A percentile compares a stretch with the other conserved stretches of the same genome.
Evolutionary conservation across 2,329 filamentous ascomycete genomes (phyloP).

Genomic region (Pyrenochaeta sp.): DNA sequence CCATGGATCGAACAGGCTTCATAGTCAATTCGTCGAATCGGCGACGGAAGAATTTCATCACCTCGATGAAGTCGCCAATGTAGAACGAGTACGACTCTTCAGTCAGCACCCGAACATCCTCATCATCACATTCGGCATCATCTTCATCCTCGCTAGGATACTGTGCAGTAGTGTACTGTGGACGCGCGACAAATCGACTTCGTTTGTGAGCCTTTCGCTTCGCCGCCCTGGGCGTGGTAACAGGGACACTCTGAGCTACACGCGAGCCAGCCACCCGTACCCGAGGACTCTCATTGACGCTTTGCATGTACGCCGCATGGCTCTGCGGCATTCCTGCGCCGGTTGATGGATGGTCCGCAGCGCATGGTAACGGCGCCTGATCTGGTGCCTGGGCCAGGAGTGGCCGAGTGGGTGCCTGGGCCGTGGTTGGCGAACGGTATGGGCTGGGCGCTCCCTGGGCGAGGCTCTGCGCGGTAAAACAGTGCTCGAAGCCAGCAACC

Average conservation of each 20-base stretch:
- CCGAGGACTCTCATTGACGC: not conserved
- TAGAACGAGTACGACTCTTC: conserved; percentile 27
- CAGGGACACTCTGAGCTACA: not conserved
- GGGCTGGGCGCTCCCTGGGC: not conserved
- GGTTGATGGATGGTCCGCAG: conserved; percentile 13
- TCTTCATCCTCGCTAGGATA: conserved; percentile 9
- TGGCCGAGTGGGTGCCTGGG: not conserved
- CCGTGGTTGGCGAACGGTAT: not conserved
- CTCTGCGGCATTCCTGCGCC: not conserved
- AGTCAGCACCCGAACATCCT: conserved; percentile 12
- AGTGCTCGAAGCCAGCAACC: conserved; percentile 35
- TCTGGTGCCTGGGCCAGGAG: conserved; percentile 5
- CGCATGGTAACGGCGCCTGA: conserved; percentile 9
- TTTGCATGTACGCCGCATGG: not conserved
- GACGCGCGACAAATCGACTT: conserved; percentile 16
- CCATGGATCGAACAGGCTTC: conserved; percentile 42
- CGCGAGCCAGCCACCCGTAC: not conserved
- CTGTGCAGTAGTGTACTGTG: not conserved
- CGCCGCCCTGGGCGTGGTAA: not conserved
- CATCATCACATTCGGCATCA: conserved; percentile 14
- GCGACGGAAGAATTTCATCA: conserved; percentile 31
- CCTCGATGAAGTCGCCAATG: conserved; percentile 32
- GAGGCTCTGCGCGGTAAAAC: conserved; percentile 18
- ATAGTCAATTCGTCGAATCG: conserved; percentile 43
- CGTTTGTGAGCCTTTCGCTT: conserved; percentile 23